Evolutionary conservation across 495 filamentous ascomycete genomes (phyloP).

Genomic region (Sordaria brevicollis): DNA sequence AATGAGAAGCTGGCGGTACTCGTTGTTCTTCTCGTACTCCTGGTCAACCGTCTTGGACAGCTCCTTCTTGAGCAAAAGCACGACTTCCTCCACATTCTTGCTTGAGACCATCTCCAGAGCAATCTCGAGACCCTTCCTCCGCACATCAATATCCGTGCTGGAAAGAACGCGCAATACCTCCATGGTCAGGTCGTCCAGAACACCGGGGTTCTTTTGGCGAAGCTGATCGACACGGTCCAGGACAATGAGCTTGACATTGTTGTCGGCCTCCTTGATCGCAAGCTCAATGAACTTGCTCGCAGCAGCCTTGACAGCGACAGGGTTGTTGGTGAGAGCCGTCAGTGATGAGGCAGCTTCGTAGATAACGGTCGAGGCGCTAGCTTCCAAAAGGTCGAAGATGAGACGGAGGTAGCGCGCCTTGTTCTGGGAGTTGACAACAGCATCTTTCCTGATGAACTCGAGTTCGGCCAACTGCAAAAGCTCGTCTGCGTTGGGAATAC

Average conservation of each 20-base stretch:
- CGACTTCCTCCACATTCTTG: slow-evolving; percentile 98
- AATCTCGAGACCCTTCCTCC: slow-evolving; percentile 82
- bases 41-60: slow-evolving; percentile 96
- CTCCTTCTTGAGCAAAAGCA: slow-evolving; percentile 94
- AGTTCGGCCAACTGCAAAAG: slow-evolving; percentile 86
- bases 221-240: slow-evolving; percentile 90
- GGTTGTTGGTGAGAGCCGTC: slow-evolving; percentile 88
- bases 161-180: slow-evolving; percentile 94
- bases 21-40: slow-evolving; percentile 97
- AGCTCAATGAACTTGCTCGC: slow-evolving; percentile 95
- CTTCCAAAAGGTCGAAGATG: slow-evolving; percentile 95
- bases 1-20: slow-evolving; percentile 91
- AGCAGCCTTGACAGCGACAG: slow-evolving; percentile 94
- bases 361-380: slow-evolving; percentile 84
- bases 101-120: slow-evolving; percentile 96
- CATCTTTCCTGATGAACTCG: slow-evolving; percentile 96
- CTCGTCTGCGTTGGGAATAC: slow-evolving; percentile 89
- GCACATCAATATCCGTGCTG: slow-evolving; percentile 92
- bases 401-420: slow-evolving; percentile 90
- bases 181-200: slow-evolving; percentile 95
- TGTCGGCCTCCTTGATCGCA: slow-evolving; percentile 92
- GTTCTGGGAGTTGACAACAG: slow-evolving; percentile 85
- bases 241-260: slow-evolving; percentile 98
- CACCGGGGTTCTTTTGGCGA: slow-evolving; percentile 81
- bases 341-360: slow-evolving; percentile 99